Evolutionary conservation across 371 early-diverging fungal genomes (phyloP).

Genomic region (Mucor velutinosus): DNA sequence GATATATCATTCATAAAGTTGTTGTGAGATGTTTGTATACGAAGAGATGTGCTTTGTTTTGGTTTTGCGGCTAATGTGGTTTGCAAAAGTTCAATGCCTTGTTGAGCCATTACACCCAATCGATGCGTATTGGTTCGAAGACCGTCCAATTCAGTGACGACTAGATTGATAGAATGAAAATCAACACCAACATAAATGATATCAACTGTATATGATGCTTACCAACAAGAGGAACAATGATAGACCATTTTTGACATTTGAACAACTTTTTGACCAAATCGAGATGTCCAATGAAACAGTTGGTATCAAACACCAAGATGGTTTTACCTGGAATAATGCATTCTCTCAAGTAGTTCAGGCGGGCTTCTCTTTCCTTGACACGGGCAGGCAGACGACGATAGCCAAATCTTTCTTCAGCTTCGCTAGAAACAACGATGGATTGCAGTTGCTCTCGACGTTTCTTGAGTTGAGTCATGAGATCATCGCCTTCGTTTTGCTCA

Average conservation of each 20-base stretch:
- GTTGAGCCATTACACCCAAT: constrained; percentile 55
- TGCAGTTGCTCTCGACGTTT: constrained; percentile 45
- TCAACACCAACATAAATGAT: not conserved
- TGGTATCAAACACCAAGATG: constrained; percentile 65
- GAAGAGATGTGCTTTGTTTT: constrained; percentile 24
- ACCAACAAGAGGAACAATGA: constrained; percentile 66
- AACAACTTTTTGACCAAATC: constrained; percentile 56
- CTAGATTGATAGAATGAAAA: constrained; percentile 14
- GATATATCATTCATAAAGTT: constrained; percentile 65
- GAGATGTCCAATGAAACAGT: constrained; percentile 67
- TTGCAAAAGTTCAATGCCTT: constrained; percentile 57
- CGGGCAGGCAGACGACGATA: constrained; percentile 32
- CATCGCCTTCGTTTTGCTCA: constrained; percentile 41
- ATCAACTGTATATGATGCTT: constrained; percentile 5
- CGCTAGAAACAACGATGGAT: constrained; percentile 26
- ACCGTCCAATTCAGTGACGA: constrained; percentile 70
- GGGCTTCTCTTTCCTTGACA: constrained; percentile 35
- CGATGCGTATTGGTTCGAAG: constrained; percentile 57
- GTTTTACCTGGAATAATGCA: constrained; percentile 56
- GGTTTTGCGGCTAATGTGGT: constrained; percentile 41
- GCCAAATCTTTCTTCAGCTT: constrained; percentile 20
- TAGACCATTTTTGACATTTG: constrained; percentile 55
- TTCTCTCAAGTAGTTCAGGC: constrained; percentile 32
- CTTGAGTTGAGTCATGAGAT: constrained; percentile 47
- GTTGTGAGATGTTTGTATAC: constrained; percentile 69